Base-by-base conservation (phyloP, 2,329 filamentous ascomycete genomes). In the Emericellopsis cladophorae region DNA sequence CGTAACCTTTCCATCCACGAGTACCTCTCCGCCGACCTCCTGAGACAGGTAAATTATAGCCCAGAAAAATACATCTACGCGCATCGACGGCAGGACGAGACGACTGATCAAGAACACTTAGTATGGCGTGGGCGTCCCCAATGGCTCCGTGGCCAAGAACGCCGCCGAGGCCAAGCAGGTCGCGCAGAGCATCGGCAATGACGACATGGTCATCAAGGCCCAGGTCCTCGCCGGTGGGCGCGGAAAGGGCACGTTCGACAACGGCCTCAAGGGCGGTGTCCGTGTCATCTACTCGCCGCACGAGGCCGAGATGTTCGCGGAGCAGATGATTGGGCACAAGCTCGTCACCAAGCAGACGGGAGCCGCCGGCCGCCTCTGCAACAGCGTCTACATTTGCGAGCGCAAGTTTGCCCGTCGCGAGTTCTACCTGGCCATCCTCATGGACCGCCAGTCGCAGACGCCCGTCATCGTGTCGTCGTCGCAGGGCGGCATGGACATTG, bases 241-340 rank as follows among this genome's bases (percentile, higher is more conserved):
- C 72, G 92, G 92, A 68, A 98, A 98, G 76, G 92, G 92, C 54
- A 82, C 80, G 54, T 98, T 98, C 61, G 88, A 95, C 71, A 96
- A 95, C 67, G 92, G 92, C 56, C 81, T 98, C 62, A 98, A 98
- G 76, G 92, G 92, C 57, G 92, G 92, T 72, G 92, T 98, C 54
- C 81, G 92, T 56, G 89, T 98, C 57, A 94, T 98, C 68, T 98
- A 96, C 79, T 96, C 90, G 72, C 86, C 92, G 45, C 89, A 88
- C 55, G 79, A 83, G 74, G 92, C 92, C 59, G 84, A 87, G 74
- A 95, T 96, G 80, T 95, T 98, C 62, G 90, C 92, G 54, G 78
- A 90, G 54, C 89, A 98, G 74, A 98, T 98, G 92, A 96, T 98
- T 67, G 92, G 92, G 60, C 90, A 98, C 73, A 95, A 95, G 70